phyloP scores from a whole-genome alignment of 345 rosid species.

The Dimocarpus longan region DNA sequence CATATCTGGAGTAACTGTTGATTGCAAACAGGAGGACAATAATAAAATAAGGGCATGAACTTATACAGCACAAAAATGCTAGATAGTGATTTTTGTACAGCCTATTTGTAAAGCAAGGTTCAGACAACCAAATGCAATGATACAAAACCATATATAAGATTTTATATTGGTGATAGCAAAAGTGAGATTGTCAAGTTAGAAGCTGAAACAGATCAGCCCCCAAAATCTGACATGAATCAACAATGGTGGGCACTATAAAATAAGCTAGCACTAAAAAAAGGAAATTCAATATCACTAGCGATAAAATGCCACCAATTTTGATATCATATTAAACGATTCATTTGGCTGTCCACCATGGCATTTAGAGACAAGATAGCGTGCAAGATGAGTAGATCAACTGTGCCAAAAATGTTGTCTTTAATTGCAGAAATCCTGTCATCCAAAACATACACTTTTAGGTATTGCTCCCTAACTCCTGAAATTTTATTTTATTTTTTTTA shows the following conservation, averaged over 20 bases:
- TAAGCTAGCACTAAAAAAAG: not conserved
- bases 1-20: not conserved
- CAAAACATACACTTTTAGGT: not conserved
- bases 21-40: not conserved
- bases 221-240: not conserved
- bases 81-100: not conserved
- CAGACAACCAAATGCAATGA: not conserved
- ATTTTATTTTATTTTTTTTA: too few relatives aligned
- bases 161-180: not conserved
- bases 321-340: not conserved
- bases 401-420: too few relatives aligned
- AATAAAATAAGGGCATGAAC: not conserved
- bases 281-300: not conserved
- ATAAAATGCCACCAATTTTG: not conserved
- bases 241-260: not conserved
- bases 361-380: not conserved
- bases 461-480: too few relatives aligned
- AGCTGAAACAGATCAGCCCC: not conserved
- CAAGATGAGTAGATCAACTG: not conserved
- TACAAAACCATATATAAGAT: not conserved
- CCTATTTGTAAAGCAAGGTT: not conserved
- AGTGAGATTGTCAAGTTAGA: not conserved
- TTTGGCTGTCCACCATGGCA: not conserved
- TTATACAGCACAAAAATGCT: not conserved
- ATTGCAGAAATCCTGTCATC: not conserved